Base-by-base conservation (phyloP, 2,329 filamentous ascomycete species). In the Bretziella fagacearum region DNA sequence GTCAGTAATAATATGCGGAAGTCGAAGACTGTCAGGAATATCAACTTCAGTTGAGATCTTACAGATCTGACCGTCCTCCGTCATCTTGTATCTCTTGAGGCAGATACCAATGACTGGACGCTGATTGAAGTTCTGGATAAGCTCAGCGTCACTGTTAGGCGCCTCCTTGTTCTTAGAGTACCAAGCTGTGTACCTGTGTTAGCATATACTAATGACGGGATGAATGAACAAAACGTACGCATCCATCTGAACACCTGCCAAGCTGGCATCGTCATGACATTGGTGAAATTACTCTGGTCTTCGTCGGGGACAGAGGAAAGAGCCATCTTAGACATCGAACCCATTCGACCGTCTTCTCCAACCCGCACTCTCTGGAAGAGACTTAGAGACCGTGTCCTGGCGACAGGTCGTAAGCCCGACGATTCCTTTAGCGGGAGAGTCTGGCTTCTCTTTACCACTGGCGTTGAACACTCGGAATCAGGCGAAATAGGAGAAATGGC, bases 241-340 rank as follows among this genome's bases (percentile, higher is more conserved):
- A 95, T 85, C 22, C 96, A 67, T 56, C 83, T 85, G 63, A 95
- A 96, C 58, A 96, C 94, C 57, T 95, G 89, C 86, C 87, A 96
- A 2, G 91, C 91, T 30, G 89, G 89, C 67, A 96, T 94, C 50
- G 89, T 79, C 11, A 96, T 82, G 56, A 93, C 87, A 57, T 89
- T 94, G 54, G 65, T 68, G 48, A 69, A 66, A 2, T 65, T 68
- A 10, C 70, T 72, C 58, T 54, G 59, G 60, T 47, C 45, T 17
- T 18, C 13, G 17, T 40, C 40, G 22, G 13, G 6, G 11, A 43
- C 27, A 23, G 33, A 20, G 4, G 49, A 48, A 56, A 65, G 60
- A 54, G 63, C 59, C 59, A 65, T 52, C 65, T 23, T 15, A 39
- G 37, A 41, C 13, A 40, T 25, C 11, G 33, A 44, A 2, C 25